Base-by-base conservation (phyloP, 176 grass and related monocot species). In the Pharus latifolius region DNA sequence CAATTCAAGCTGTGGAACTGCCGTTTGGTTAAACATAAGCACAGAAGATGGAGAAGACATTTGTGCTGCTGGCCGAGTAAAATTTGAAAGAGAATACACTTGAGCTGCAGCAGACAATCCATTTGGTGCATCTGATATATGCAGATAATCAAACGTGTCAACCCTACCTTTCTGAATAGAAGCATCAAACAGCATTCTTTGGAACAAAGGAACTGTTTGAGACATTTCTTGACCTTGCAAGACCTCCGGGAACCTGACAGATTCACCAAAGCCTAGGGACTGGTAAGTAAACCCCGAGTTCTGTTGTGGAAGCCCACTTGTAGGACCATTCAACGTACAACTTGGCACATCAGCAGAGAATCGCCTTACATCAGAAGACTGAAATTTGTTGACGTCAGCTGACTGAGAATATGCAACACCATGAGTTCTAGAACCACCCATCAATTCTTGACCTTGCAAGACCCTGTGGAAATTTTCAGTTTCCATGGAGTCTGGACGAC, bases 371-470 rank as follows among this genome's bases (percentile, higher is more conserved):
- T 68, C 40, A 0, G 61, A 70, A 15, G 62, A 18, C 24, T 33
- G 62, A 28, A 61, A 76, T 26, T 40, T 72, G 2, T 45, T 17
- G 13, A 34, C 27, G 6, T 81, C 72, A 60, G 80, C 43, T 28
- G 60, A 56, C 57, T 66, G 72, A 54, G 84, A 67, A 51, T 17
- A 67, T 62, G 28, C 32, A 10, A 28, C 72, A 70, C 69, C 69
- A 37, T 62, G 83, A 59, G 80, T 73, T 69, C 67, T 64, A 76
- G 85, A 60, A 61, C 70, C 65, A 61, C 70, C 65, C 88, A 51
- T 72, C 61, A 94, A 88, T 99, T 99, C 95, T 99, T 99, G 95
- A 99, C 95, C 90, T 99, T 94, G 95, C 95, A 99, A 99, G 95
- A 98, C 95, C 95, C 84, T 75, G 75, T 82, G 82, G 84, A 83